phyloP scores from a whole-genome alignment of 176 grass and related monocot genomes.

The Pontederia crassipes region DNA sequence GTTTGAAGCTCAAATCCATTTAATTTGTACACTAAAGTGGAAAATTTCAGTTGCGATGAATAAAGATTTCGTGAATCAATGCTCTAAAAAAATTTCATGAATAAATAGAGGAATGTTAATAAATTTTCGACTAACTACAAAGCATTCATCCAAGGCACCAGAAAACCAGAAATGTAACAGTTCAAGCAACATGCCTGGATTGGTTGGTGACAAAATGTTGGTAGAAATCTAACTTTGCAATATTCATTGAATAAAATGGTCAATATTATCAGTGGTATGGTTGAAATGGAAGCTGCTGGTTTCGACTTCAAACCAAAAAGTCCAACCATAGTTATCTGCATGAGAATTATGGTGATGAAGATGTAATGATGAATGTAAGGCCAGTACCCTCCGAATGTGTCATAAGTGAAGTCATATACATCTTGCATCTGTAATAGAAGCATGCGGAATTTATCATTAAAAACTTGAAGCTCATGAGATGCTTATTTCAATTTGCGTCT shows the following conservation, averaged over 20 bases:
- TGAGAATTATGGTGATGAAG: slow-evolving; percentile 48
- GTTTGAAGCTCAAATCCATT: too few species aligned
- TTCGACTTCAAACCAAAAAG: slow-evolving; percentile 84
- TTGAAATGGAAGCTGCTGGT: slow-evolving; percentile 59
- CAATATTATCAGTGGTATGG: slow-evolving; percentile 45
- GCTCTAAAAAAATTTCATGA: too few species aligned
- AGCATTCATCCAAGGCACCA: background rate
- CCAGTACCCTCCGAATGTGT: slow-evolving; percentile 80
- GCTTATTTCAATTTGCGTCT: too few species aligned
- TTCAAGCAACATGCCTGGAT: slow-evolving; percentile 35
- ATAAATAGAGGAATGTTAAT: background rate
- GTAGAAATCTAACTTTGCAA: slow-evolving; percentile 65
- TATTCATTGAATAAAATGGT: slow-evolving; percentile 74
- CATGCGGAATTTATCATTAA: slow-evolving; percentile 17
- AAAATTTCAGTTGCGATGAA: too few species aligned
- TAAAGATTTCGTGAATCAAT: too few species aligned
- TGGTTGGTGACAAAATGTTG: slow-evolving; percentile 39
- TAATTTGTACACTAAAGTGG: too few species aligned
- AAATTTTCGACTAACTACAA: background rate
- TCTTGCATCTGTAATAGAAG: slow-evolving; percentile 63
- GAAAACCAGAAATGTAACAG: background rate
- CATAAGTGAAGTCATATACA: slow-evolving; percentile 74
- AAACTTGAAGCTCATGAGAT: background rate
- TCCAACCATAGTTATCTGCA: slow-evolving; percentile 75
- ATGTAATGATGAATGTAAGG: slow-evolving; percentile 65